A percentile compares a stretch with the other conserved stretches of the same genome.
Evolutionary conservation across 352 stramenopile species (phyloP).

Genomic region (Phytopythium montanum): DNA sequence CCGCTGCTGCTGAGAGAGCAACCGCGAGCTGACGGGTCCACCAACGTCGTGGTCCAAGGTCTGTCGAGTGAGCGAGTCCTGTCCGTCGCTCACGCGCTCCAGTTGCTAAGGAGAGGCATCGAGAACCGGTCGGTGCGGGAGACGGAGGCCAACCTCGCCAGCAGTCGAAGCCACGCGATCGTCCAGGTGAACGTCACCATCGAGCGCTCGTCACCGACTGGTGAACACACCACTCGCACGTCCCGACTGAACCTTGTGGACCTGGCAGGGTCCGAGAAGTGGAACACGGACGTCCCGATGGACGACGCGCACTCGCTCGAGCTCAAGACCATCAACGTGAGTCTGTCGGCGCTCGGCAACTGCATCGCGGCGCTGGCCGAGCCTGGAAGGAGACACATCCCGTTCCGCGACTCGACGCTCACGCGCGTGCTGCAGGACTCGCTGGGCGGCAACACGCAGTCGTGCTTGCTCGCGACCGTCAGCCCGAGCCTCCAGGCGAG

Average conservation of each 20-base stretch:
- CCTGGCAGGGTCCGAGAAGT: conserved; percentile 78
- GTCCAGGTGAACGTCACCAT: conserved; percentile 82
- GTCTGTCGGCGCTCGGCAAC: conserved; percentile 87
- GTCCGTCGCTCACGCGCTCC: conserved; percentile 42
- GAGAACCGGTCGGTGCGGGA: conserved; percentile 67
- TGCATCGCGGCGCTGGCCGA: conserved; percentile 87
- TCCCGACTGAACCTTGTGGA: conserved; percentile 78
- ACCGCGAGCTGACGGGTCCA: conserved; percentile 41
- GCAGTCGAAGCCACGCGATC: conserved; percentile 90
- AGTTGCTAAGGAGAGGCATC: conserved; percentile 45
- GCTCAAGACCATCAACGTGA: conserved; percentile 91
- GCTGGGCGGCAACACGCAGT: conserved; percentile 68
- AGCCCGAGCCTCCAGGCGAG: conserved; percentile 33
- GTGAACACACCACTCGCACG: conserved; percentile 11
- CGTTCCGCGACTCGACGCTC: conserved; percentile 87
- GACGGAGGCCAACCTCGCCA: conserved; percentile 86
- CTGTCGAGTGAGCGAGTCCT: conserved; percentile 46
- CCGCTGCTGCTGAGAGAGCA: conserved; percentile 72
- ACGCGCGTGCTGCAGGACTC: conserved; percentile 87
- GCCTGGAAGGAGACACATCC: conserved; percentile 83
- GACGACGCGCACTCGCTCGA: conserved; percentile 69
- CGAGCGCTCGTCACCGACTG: conserved; percentile 11
- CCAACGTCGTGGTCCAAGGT: conserved; percentile 54
- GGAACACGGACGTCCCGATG: conserved; percentile 77
- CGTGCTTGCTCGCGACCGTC: conserved; percentile 69